Base-by-base conservation (phyloP, 441 rosid genomes). In the Euphorbia celastroides region DNA sequence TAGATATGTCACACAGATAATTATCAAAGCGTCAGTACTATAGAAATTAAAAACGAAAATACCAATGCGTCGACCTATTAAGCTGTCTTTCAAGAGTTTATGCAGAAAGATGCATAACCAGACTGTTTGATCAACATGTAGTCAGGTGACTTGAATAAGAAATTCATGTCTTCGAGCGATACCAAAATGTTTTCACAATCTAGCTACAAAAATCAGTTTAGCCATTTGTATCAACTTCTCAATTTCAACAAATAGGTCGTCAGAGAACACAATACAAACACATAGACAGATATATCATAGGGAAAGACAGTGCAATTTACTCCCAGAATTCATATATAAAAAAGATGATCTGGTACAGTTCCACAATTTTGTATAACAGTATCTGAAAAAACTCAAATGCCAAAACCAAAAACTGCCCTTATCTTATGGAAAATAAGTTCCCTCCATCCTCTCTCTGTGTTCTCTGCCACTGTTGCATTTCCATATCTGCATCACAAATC, bases 361-460 rank as follows among this genome's bases (percentile, higher is more conserved):
- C 77, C 62, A 76, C 69, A 65, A 8, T n/a, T 65, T 76, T 17
- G 66, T 30, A 57, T 26, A 52, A 62, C 10, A 22, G 12, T 34
- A 30, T 48, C 25, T 2, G 9, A 31, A 57, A 69, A 25, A 26
- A 23, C 69, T 90, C 85, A 93, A 19, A 93, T 80, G 75, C 96
- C 96, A 78, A 90, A 93, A 67, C 96, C 96, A 61, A 93, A 90
- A 64, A 87, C 90, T 14, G 97, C 95, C 5, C 97, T 83, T 68
- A 93, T 87, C 85, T 75, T 91, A 27, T 88, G 82, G 80, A 93
- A 86, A 51, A 91, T 93, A 57, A 86, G 92, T 74, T 91, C 96
- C 67, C 95, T 78, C 98, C 98, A 93, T 71, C 98, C 97, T 78
- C 96, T 84, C 84, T 93, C 95, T 0, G 98, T 93, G 80, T 91